These are phyloP conservation scores for Gaertneriomyces sp. DNA, from an alignment of 192 early-diverging fungal genomes.

Conservation along the genomic window DNA sequence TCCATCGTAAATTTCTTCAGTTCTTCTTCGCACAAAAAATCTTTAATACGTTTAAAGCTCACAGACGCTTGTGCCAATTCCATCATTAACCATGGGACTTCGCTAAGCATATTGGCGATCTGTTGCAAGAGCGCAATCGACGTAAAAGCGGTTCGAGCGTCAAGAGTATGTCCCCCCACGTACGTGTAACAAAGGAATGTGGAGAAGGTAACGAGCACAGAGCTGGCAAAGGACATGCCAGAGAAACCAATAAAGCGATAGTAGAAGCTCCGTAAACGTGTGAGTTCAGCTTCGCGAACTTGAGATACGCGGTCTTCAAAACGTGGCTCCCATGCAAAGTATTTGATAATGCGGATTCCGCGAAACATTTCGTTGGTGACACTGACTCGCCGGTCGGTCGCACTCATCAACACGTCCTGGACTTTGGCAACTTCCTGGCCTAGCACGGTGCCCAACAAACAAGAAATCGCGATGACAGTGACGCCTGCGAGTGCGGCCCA, in stretches of 20 bases:
- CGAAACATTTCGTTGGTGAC: conserved; percentile 82
- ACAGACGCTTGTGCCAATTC: conserved; percentile 52
- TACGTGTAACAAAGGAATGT: conserved; percentile 57
- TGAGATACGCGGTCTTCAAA: conserved; percentile 34
- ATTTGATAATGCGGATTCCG: conserved; percentile 95
- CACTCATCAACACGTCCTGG: conserved; percentile 57
- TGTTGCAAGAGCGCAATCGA: conserved; percentile 53
- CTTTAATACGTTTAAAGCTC: conserved; percentile 60
- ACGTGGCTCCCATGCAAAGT: conserved; percentile 42
- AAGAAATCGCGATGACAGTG: conserved; percentile 50
- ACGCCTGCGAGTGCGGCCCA: conserved; percentile 80
- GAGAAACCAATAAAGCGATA: conserved; percentile 25
- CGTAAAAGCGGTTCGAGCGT: conserved; percentile 64
- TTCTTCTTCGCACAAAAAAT: conserved; percentile 72
- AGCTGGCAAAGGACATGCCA: conserved; percentile 1
- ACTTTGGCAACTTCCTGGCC: conserved; percentile 28
- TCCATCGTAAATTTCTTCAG: conserved; percentile 38
- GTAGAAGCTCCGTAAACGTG: conserved; percentile 27
- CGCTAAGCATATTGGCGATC: conserved; percentile 54
- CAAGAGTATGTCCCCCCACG: conserved; percentile 56
- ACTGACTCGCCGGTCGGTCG: conserved; percentile 76
- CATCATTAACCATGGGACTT: conserved; percentile 18
- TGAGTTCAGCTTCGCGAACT: conserved; percentile 44
- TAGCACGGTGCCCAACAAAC: conserved; percentile 28
- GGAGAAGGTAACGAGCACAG: conserved; percentile 53